Base-by-base conservation (phyloP, 2,329 filamentous ascomycete species). In the Zalaria sp. region DNA sequence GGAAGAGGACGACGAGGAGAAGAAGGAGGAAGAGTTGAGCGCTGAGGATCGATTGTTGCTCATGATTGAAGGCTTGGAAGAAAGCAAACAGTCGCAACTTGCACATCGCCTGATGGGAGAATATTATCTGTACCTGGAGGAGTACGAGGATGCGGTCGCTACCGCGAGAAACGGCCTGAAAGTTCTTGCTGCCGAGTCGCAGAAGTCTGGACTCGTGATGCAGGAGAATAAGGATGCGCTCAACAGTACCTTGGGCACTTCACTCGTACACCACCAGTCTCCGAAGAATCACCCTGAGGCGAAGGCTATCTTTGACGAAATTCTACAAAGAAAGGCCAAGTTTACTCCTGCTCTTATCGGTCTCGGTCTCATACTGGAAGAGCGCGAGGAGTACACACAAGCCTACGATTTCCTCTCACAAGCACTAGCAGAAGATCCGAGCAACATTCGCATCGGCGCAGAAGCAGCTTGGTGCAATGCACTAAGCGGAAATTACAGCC, bases 401-500 rank as follows among this genome's bases (percentile, higher is more conserved):
- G 91, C 93, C 0, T 77, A 88, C 34, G 74, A 81, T 27, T 95
- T 93, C 53, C 65, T 98, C 8, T 73, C 72, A 34, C 75, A 84
- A 47, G 91, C 91, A 1, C 59, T 93, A 26, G 59, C 78, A 48
- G 75, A 83, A 25, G 85, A 94, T 54, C 66, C 71, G 2, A 66
- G 68, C 7, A 94, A 95, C 50, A 67, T 87, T 18, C 81, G 79
- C 27, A 81, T 98, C 35, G 80, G 77, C 42, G 81, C 83, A 10
- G 93, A 98, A 61, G 77, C 86, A 11, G 89, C 87, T 1, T 98
- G 91, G 91, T 87, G 91, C 47, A 85, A 83, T 55, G 84, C 87
- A 6, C 71, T 93, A 9, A 82, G 79, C 52, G 85, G 86, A 7
- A 79, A 94, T 52, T 80, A 85, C 57, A 61, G 71, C 40, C 64